Conservation (phyloP, 768 basidiomycete genomes). For the Pleurotus salmoneostramineus region DNA sequence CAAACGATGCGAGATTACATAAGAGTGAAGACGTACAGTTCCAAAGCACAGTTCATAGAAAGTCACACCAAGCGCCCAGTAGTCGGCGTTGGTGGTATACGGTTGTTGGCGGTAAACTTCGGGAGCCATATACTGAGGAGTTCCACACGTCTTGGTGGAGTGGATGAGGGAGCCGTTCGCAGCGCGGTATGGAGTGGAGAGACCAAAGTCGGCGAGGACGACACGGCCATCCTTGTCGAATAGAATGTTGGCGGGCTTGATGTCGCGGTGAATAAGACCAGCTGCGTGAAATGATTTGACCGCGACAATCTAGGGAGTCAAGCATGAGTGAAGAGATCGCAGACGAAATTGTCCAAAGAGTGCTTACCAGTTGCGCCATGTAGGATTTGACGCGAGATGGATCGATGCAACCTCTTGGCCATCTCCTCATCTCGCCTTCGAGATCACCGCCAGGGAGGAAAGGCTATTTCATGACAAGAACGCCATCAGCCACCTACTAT, state of each 20-base stretch:
- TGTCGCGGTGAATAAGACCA: conserved; percentile 9
- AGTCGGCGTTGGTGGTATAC: conserved; percentile 42
- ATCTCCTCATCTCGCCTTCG: not conserved
- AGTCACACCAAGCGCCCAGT: conserved; percentile 79
- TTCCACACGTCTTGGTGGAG: conserved; percentile 21
- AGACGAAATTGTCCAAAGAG: not conserved
- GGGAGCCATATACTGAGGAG: conserved; percentile 27
- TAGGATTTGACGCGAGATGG: conserved; percentile 1
- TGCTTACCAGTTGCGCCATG: conserved; percentile 1
- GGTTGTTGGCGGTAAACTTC: conserved; percentile 20
- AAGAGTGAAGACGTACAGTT: conserved; percentile 21
- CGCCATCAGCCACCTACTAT: too few relatives aligned
- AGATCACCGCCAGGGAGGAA: conserved; percentile 8
- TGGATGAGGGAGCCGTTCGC: conserved; percentile 14
- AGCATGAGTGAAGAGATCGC: too few relatives aligned
- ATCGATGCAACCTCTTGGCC: not conserved
- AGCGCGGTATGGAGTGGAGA: conserved; percentile 1
- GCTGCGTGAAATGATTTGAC: conserved; percentile 3
- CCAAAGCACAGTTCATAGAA: conserved; percentile 72
- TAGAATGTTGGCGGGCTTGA: conserved; percentile 9
- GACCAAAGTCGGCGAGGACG: conserved; percentile 8
- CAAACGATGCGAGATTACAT: not conserved
- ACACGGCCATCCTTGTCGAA: conserved; percentile 1
- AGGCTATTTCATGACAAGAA: not conserved
- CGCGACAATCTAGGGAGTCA: conserved; percentile 1